Evolutionary conservation across 768 basidiomycete genomes (phyloP), one percentile per base, ranked within the genome.

Genomic region (Leccinum variicolor): DNA sequence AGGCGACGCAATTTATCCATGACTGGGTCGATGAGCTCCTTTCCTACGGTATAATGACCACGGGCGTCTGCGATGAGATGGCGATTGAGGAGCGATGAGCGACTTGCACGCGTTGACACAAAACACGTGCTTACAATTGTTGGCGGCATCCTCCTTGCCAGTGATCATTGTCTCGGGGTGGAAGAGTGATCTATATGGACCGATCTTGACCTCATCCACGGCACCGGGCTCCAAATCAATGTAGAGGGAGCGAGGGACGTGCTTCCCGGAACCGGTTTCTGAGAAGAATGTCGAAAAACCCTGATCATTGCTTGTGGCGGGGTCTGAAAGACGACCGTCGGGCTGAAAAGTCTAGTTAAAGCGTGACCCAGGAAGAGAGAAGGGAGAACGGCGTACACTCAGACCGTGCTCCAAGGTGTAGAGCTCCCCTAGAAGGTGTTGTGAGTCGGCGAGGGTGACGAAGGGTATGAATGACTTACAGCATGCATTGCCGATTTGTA

Each of bases 251-350:
- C 96, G 87, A 23, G 97, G 97, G 49, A 97, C 96, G 74, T 94
- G 86, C 80, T 97, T 97, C 62, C 94, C 94, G 48, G 89, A 85
- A 66, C 90, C 90, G 51, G 90, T 90, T 76, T 92, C 96, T 41
- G 92, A 94, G 81, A 98, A 99, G 84, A 99, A 98, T 47, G 96
- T 98, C 50, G 90, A 92, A 79, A 98, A 97, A 50, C 97, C 96
- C 65, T 82, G 83, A 71, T 97, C 91, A 61, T 78, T 81, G 62
- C 73, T 77, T 9, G 50, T 23, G 36, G 29, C 28, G n/a, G 87
- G 83, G 63, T 81, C 82, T 57, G 80, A 73, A 62, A 95, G 80
- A 68, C 94, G 92, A 72, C 95, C 95, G 73, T 97, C 95, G 55
- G 94, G 90, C 95, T 97, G 66, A 33, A 34, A 59, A 56, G 50